Conservation (phyloP, 164 flowering plant species). For the Akebia trifoliata region DNA sequence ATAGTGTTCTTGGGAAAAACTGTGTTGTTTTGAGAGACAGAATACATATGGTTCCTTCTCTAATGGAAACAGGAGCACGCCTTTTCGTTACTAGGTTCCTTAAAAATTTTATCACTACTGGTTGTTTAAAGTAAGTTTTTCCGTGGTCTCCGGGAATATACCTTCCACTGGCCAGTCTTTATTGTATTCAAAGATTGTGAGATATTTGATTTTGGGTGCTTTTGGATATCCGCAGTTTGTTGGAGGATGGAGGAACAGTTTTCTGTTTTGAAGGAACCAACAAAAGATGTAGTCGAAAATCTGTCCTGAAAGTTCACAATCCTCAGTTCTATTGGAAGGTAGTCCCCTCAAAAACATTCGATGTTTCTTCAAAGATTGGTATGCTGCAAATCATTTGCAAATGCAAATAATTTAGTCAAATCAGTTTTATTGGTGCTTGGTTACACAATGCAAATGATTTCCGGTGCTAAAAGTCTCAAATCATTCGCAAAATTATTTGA, state of each 20-base stretch:
- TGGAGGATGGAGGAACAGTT: constrained; percentile 85
- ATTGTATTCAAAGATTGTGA: background rate
- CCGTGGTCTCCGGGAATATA: background rate
- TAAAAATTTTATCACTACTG: constrained; percentile 61
- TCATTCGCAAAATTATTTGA: too few relatives aligned
- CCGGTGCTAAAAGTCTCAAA: too few relatives aligned
- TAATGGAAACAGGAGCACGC: too few relatives aligned
- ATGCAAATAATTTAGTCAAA: too few relatives aligned
- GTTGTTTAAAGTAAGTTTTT: constrained; percentile 61
- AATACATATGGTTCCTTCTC: constrained; percentile 70
- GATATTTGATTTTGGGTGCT: background rate
- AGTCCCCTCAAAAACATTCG: background rate
- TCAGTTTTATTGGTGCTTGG: too few relatives aligned
- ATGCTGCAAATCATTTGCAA: too few relatives aligned
- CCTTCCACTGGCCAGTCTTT: background rate
- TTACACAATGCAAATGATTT: too few relatives aligned
- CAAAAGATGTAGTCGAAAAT: constrained; percentile 37
- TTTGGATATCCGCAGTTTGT: constrained; percentile 36
- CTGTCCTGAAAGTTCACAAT: constrained; percentile 49
- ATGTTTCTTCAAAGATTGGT: too few relatives aligned
- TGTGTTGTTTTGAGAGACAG: constrained; percentile 41
- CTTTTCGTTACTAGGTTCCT: too few relatives aligned
- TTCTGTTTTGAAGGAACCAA: constrained; percentile 56
- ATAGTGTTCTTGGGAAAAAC: constrained; percentile 43
- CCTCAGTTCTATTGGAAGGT: constrained; percentile 99